These are phyloP conservation scores for Mycogone perniciosa DNA, from an alignment of 2,329 filamentous ascomycete species.

Conservation along the genomic window DNA sequence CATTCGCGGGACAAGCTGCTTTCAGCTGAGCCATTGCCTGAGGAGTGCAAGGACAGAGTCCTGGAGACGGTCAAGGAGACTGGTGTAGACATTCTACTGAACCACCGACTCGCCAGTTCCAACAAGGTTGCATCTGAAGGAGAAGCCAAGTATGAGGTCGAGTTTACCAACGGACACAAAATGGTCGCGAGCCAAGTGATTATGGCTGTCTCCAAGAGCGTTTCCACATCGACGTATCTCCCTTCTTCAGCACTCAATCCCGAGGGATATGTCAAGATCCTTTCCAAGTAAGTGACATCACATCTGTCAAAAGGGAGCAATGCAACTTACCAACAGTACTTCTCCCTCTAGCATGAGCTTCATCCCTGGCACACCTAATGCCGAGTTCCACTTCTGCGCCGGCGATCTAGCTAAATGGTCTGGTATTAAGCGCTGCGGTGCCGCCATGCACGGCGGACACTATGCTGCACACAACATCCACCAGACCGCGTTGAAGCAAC, in stretches of 20 bases:
- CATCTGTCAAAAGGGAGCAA: neutral
- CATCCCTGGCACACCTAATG: conserved; percentile 46
- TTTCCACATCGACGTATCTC: conserved; percentile 58
- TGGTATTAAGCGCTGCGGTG: conserved; percentile 73
- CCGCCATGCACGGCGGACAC: conserved; percentile 68
- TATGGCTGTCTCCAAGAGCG: conserved; percentile 59
- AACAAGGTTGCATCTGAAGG: conserved; percentile 41
- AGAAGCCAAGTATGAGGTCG: conserved; percentile 39
- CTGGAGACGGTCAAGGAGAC: conserved; percentile 52
- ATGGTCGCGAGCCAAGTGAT: conserved; percentile 60
- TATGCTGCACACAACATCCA: conserved; percentile 61
- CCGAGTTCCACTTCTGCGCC: conserved; percentile 57
- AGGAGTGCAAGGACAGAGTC: conserved; percentile 59
- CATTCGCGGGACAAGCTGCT: conserved; percentile 66
- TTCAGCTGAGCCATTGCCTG: conserved; percentile 65
- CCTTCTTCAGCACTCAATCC: conserved; percentile 52
- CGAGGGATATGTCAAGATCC: conserved; percentile 60
- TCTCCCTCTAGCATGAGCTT: conserved; percentile 45
- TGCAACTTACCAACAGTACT: neutral
- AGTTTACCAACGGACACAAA: conserved; percentile 53
- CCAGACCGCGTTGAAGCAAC: conserved; percentile 47
- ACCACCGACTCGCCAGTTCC: conserved; percentile 48
- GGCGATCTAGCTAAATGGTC: conserved; percentile 68
- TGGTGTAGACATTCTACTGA: conserved; percentile 60
- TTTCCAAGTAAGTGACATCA: conserved; percentile 39